Evolutionary conservation across 306 rosid species (phyloP).

Genomic region (Hylodesmum podocarpum): DNA sequence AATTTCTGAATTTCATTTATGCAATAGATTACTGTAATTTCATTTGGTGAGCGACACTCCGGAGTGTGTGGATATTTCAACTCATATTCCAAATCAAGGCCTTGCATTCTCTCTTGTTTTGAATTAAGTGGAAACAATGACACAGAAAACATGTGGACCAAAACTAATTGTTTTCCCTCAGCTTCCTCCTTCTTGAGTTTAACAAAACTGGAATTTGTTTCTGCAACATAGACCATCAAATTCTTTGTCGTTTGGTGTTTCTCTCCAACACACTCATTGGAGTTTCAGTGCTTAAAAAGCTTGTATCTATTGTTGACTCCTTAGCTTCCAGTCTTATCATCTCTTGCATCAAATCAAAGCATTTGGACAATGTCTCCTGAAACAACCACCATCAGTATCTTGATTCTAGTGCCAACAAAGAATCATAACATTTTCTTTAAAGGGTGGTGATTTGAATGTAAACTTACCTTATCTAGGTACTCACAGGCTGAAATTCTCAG

Average conservation of each 20-base stretch:
- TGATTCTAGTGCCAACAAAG: background rate
- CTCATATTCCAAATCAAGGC: conserved; percentile 14
- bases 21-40: background rate
- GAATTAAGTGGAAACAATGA: conserved; percentile 2
- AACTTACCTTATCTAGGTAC: conserved; percentile 53
- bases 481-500: conserved; percentile 45
- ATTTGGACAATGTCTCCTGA: conserved; percentile 53
- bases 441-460: background rate
- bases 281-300: conserved; percentile 40
- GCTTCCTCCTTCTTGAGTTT: conserved; percentile 14
- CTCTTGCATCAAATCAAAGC: conserved; percentile 52
- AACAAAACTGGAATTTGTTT: conserved; percentile 25
- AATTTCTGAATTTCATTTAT: background rate
- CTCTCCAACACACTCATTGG: conserved; percentile 53
- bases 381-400: conserved; percentile 18
- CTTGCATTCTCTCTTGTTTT: conserved; percentile 1
- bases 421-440: background rate
- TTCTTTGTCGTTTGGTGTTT: conserved; percentile 41
- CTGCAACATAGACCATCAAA: conserved; percentile 34
- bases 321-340: conserved; percentile 31
- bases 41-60: background rate
- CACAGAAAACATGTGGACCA: background rate
- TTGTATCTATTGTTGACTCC: conserved; percentile 27
- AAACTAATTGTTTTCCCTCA: background rate
- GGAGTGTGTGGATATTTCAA: background rate